These are phyloP conservation scores for Clitoria ternatea DNA, from an alignment of 306 rosid genomes.

Conservation along the genomic window DNA sequence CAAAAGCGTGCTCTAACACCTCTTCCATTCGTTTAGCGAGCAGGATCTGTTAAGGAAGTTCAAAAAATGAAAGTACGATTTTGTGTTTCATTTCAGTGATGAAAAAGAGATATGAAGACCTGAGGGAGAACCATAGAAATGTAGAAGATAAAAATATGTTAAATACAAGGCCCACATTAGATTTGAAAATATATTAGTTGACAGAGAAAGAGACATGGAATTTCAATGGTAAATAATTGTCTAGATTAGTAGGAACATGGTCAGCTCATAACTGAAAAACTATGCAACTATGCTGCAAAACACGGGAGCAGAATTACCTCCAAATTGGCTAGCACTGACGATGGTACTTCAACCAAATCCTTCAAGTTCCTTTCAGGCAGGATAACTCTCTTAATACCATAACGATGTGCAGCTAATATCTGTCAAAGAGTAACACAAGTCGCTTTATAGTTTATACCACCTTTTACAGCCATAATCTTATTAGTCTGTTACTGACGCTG, in stretches of 20 bases:
- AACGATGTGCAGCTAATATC: slow-evolving; percentile 95
- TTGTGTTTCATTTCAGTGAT: not conserved
- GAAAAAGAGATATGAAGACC: not conserved
- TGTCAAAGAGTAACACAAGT: slow-evolving; percentile 33
- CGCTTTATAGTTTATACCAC: slow-evolving; percentile 12
- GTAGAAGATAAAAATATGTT: not conserved
- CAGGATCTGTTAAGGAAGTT: slow-evolving; percentile 47
- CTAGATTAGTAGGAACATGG: not conserved
- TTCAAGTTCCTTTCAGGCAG: slow-evolving; percentile 94
- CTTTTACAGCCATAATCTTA: not conserved
- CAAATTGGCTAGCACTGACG: slow-evolving; percentile 71
- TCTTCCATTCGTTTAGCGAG: slow-evolving; percentile 79
- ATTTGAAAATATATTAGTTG: not conserved
- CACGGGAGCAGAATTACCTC: slow-evolving; percentile 59
- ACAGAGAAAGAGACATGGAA: not conserved
- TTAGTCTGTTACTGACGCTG: not conserved
- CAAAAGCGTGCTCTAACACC: slow-evolving; percentile 77
- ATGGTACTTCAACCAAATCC: slow-evolving; percentile 91
- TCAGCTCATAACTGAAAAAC: not conserved
- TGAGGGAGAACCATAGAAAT: slow-evolving; percentile 1
- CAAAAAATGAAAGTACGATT: not conserved
- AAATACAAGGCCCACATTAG: not conserved
- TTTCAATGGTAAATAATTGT: not conserved
- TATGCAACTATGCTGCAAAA: not conserved
- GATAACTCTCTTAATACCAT: slow-evolving; percentile 86